These are phyloP conservation scores for Aotearoamyces nothofagi DNA, from an alignment of 2,329 filamentous ascomycete genomes.

Conservation along the genomic window DNA sequence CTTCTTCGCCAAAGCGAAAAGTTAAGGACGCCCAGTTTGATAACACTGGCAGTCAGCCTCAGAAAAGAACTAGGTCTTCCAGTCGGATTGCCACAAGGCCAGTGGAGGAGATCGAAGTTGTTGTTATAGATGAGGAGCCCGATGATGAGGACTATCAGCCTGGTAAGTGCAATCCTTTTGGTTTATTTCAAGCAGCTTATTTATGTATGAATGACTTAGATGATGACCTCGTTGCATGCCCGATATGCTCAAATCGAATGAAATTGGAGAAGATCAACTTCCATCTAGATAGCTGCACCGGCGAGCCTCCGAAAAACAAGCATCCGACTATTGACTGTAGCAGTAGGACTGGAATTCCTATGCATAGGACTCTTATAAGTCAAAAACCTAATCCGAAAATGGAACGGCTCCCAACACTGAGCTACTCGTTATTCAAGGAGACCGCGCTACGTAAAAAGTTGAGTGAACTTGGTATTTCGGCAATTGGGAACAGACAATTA, in stretches of 20 bases:
- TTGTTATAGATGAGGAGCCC: constrained; percentile 13
- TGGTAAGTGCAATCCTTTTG: constrained; percentile 9
- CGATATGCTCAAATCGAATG: constrained; percentile 68
- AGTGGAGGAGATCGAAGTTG: too few species aligned
- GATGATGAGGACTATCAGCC: constrained; percentile 15
- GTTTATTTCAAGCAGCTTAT: background rate
- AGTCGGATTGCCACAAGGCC: constrained; percentile 26
- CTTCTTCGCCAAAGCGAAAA: constrained; percentile 35
- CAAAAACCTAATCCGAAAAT: constrained; percentile 13
- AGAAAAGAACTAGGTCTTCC: constrained; percentile 37
- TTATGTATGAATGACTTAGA: constrained; percentile 5
- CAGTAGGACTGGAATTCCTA: constrained; percentile 1
- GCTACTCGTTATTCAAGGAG: constrained; percentile 81
- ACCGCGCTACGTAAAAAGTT: constrained; percentile 65
- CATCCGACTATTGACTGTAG: background rate
- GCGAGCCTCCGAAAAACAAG: constrained; percentile 3
- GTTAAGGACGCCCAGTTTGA: constrained; percentile 18
- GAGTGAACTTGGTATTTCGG: constrained; percentile 62
- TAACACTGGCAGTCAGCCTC: constrained; percentile 18
- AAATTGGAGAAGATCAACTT: constrained; percentile 61
- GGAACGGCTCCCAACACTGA: constrained; percentile 52
- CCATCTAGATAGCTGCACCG: constrained; percentile 59
- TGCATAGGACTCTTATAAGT: constrained; percentile 4
- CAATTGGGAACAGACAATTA: constrained; percentile 48
- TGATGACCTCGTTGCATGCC: constrained; percentile 61